phyloP scores from a whole-genome alignment of 805 yeast species.

The Barnettozyma botsteinii region DNA sequence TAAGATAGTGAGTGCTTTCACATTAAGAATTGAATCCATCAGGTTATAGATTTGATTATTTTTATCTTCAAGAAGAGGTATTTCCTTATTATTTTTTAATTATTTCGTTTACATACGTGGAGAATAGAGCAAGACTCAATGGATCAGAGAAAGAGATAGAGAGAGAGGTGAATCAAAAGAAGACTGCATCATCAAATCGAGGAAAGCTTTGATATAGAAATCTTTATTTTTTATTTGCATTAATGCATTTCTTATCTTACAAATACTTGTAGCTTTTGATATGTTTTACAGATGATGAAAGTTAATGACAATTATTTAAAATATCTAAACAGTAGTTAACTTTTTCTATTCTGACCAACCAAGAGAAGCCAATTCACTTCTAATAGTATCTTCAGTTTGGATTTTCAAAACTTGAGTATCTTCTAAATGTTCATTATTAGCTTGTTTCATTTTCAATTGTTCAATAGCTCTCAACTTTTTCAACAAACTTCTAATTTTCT shows the following conservation, averaged over 20 bases:
- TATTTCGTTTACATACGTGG: not conserved
- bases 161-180: no score
- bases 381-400: constrained; percentile 75
- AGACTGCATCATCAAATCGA: no score
- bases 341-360: constrained; percentile 54
- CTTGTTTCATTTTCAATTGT: constrained; percentile 78
- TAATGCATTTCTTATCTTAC: no score
- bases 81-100: not conserved
- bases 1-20: constrained; percentile 28
- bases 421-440: constrained; percentile 77
- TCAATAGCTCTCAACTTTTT: constrained; percentile 96
- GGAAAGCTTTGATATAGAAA: no score
- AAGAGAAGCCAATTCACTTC: constrained; percentile 63
- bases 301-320: no score
- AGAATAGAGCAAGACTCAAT: no score
- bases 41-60: not conserved
- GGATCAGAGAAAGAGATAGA: no score
- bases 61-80: no score
- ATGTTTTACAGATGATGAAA: no score
- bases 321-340: no score
- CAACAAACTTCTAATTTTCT: constrained; percentile 82
- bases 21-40: not conserved
- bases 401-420: constrained; percentile 91
- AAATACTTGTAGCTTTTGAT: no score
- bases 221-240: no score